Evolutionary conservation across 129 eudicot genomes (phyloP), one percentile per base, ranked within the genome.

Genomic region (Smallanthus sonchifolius): DNA sequence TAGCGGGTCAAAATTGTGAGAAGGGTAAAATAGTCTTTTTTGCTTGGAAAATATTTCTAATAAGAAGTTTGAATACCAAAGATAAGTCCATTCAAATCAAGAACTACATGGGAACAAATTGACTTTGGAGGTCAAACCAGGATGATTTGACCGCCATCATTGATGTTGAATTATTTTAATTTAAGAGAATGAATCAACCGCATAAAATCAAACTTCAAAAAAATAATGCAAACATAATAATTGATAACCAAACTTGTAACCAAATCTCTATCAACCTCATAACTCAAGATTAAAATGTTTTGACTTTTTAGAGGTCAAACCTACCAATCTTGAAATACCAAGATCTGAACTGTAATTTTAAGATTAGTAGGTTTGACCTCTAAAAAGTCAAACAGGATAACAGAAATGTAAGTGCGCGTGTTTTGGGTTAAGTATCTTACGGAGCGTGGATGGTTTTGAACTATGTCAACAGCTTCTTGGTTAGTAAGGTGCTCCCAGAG

Each of bases 401-500:
- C 16, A 61, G 20, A 77, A 43, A 45, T 39, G 4, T n/a, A 52
- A 36, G 51, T 28, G 49, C 24, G 17, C 16, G 17, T 52, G 38
- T 65, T 37, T 43, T 34, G 71, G 15, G 73, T 65, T 57, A 11
- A 40, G 57, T 48, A 67, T 34, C 92, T 92, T 89, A 92, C 98
- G 32, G 24, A 76, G 75, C 39, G 95, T 19, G 90, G 92, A 70
- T 86, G 79, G 68, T 83, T 92, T 76, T 89, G 96, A 70, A 92
- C 98, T 39, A 92, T 81, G 79, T 89, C 90, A 70, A 92, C 98
- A 11, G 98, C 98, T 74, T 87, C 96, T 82, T 92, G 98, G 88
- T 92, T 92, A 75, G 82, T 87, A 43, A 92, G 87, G 76, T 92
- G 98, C 86, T 92, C 98, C 98, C 98, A 92, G 15, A 92, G 88